Evolutionary conservation across 1,284 basidiomycete genomes (phyloP), one percentile per base, ranked within the genome.

Genomic region (Stygiomarasmius scandens): DNA sequence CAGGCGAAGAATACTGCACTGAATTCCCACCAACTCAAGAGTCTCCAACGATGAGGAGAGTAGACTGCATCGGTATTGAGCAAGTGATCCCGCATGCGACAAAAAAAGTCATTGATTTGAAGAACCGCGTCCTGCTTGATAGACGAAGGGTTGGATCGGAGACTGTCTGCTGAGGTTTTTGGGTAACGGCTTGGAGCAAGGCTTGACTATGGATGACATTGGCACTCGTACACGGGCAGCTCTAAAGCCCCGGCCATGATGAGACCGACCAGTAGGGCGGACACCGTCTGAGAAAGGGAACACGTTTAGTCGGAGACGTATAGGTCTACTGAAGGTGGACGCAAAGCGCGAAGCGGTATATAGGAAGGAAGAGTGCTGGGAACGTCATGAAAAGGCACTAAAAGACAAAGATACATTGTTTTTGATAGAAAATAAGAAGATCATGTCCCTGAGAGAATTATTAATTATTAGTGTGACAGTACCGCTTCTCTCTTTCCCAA

Each of bases 1-100:
- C 86, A 16, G 79, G 77, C 57, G 79, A 80, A 9, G 73, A 76
- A 19, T 77, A 62, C 12, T 77, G 69, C 2, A 64, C 60, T 5
- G 82, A 63, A 64, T 87, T 81, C 2, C 77, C 77, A 60, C 87
- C 84, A 24, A 85, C 74, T 84, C 85, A 87, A 0, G 80, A 82
- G 66, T 86, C 87, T 1, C 86, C 85, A 3, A 84, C 70, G 16
- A 85, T 71, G 6, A 83, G 71, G n/a, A n/a, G n/a, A n/a, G n/a
- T n/a, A n/a, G n/a, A n/a, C n/a, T n/a, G n/a, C n/a, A n/a, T n/a
- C n/a, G n/a, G n/a, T n/a, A n/a, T n/a, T n/a, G n/a, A n/a, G n/a
- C n/a, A n/a, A n/a, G n/a, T n/a, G n/a, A n/a, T n/a, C n/a, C n/a
- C n/a, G n/a, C n/a, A n/a, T n/a, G n/a, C n/a, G n/a, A n/a, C n/a